Evolutionary conservation across 768 basidiomycete genomes (phyloP), one percentile per base, ranked within the genome.

Genomic region (Coprinellus micaceus): DNA sequence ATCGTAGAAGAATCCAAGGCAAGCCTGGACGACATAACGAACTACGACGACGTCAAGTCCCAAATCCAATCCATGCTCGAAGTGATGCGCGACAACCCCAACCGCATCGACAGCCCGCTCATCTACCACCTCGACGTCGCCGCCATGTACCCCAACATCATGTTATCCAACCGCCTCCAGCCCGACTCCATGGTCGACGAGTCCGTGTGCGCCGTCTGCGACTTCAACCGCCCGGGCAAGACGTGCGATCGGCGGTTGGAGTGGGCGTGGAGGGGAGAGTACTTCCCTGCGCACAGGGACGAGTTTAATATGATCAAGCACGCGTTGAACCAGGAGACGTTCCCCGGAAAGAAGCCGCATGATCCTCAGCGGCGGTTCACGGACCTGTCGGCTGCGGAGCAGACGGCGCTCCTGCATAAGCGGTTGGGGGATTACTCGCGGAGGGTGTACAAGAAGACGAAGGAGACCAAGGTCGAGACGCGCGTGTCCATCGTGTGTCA

Each of bases 91-190:
- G 94, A 98, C 73, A 85, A 89, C 57, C 96, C 97, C 0, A 82
- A 85, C 53, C 91, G 96, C 13, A 77, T 78, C 41, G 95, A 98
- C 74, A 90, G 86, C 12, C 97, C 97, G 0, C 84, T 98, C 60
- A 98, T 99, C 66, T 99, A 99, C 72, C 97, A 99, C 71, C 73
- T 98, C 65, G 97, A 99, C 65, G 97, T 99, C 60, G 97, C 97
- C 2, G 97, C 97, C 60, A 99, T 99, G 97, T 98, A 99, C 69
- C 97, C 97, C 55, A 99, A 98, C 71, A 98, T 99, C 83, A 99
- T 99, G 97, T 87, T 99, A 77, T 98, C 95, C 17, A 99, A 99
- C 68, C 91, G 97, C 30, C 80, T 99, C 2, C 97, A 99, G 63
- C 97, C 97, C 2, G 97, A 99, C 72, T 97, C 97, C 1, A 90